Base-by-base conservation (phyloP, 2,329 filamentous ascomycete species). In the Aspergillus proliferans region DNA sequence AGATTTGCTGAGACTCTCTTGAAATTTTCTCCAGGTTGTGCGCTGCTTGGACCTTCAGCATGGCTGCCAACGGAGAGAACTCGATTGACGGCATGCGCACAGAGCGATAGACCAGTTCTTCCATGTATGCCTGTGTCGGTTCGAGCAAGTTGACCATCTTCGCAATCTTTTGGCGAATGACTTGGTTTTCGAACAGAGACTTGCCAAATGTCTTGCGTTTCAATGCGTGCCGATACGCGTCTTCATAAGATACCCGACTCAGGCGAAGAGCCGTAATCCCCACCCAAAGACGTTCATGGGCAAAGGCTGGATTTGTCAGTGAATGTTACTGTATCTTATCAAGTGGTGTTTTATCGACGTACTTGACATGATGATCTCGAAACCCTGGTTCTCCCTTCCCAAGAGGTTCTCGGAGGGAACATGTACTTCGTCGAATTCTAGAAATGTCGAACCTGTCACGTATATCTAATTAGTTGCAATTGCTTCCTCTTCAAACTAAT, bases 381-480 rank as follows among this genome's bases (percentile, higher is more conserved):
- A 88, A 8, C 87, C 87, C 71, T 89, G 85, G 73, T 90, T 81
- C 71, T 91, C 86, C 63, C 85, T 72, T 50, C 87, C 87, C 9
- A 92, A 74, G 10, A 92, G 72, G 67, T 90, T 83, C 65, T 83
- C 79, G 0, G 80, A 83, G 0, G 87, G 87, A 0, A 91, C 87
- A 71, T 87, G 87, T 64, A 88, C 86, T 55, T 91, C 85, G 69
- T 90, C 85, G 66, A 87, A 88, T 44, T 87, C 87, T 61, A 91
- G 78, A 66, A 80, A 89, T 5, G 85, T 79, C 0, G 87, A 91
- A 34, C 84, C 87, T 6, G 86, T 41, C 33, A 36, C 33, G 14
- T 36, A n/a, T 36, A 14, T 36, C 33, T 36, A 5, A 36, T 36
- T n/a, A 36, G 33, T 3, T 36, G 12, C 33, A 36, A 36, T 36